These are phyloP conservation scores for Monosporozyma servazzii DNA, from an alignment of 805 yeast genomes.

Conservation along the genomic window DNA sequence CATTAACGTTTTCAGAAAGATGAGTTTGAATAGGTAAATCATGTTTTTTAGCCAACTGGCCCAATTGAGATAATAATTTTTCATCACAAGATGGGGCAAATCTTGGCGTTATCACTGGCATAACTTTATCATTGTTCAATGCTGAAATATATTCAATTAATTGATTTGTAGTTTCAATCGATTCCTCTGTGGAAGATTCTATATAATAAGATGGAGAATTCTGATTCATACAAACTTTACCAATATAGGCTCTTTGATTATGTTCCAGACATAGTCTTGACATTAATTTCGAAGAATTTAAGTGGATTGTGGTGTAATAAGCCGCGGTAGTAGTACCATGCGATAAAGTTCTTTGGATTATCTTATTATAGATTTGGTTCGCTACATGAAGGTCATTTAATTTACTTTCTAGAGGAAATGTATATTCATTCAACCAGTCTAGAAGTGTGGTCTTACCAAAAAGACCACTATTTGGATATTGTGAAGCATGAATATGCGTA, in stretches of 20 bases:
- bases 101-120: slow-evolving; percentile 83
- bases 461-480: slow-evolving; percentile 72
- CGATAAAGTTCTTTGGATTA: slow-evolving; percentile 57
- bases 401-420: slow-evolving; percentile 80
- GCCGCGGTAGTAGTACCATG: slow-evolving; percentile 90
- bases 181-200: slow-evolving; percentile 44
- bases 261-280: slow-evolving; percentile 56
- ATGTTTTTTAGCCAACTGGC: slow-evolving; percentile 39
- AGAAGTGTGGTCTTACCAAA: slow-evolving; percentile 78
- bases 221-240: slow-evolving; percentile 89
- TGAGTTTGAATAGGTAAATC: slow-evolving; percentile 79
- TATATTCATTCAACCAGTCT: slow-evolving; percentile 82
- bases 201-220: slow-evolving; percentile 66
- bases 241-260: slow-evolving; percentile 86
- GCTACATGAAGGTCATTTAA: slow-evolving; percentile 50
- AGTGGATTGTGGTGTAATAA: slow-evolving; percentile 83
- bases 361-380: slow-evolving; percentile 49
- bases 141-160: slow-evolving; percentile 47
- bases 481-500: slow-evolving; percentile 80
- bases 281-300: slow-evolving; percentile 62
- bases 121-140: slow-evolving; percentile 42
- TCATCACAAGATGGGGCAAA: slow-evolving; percentile 84
- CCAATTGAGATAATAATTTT: slow-evolving; percentile 53
- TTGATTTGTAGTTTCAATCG: slow-evolving; percentile 43
- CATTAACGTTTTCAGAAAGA: slow-evolving; percentile 70